A percentile compares a stretch with the other conserved stretches of the same genome.
Evolutionary conservation across 2,329 filamentous ascomycete species (phyloP).

Genomic region (Hypoxylon sp.): DNA sequence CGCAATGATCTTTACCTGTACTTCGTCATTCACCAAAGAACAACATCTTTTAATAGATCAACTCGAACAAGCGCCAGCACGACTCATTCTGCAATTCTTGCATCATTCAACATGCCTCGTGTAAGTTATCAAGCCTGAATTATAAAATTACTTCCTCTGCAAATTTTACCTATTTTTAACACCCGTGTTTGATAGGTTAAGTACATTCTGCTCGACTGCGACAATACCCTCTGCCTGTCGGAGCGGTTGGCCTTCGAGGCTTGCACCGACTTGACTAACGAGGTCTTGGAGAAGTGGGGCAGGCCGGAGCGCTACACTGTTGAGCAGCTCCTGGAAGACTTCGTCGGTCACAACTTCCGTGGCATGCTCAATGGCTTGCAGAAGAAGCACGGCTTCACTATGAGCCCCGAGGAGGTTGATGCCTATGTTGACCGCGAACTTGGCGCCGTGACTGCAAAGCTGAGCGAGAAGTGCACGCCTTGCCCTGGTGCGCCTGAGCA

Average conservation of each 20-base stretch:
- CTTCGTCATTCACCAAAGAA: slow-evolving; percentile 28
- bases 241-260: slow-evolving; percentile 82
- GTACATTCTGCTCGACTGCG: slow-evolving; percentile 70
- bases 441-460: slow-evolving; percentile 76
- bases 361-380: slow-evolving; percentile 79
- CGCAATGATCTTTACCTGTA: slow-evolving; percentile 35
- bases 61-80: slow-evolving; percentile 22
- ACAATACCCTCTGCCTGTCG: slow-evolving; percentile 84
- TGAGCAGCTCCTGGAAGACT: slow-evolving; percentile 76
- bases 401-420: slow-evolving; percentile 72
- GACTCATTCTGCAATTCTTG: slow-evolving; percentile 21
- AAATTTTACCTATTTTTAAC: slow-evolving; percentile 31
- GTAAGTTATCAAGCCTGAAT: slow-evolving; percentile 46
- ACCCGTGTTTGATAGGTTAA: slow-evolving; percentile 62
- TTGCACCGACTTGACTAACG: slow-evolving; percentile 80
- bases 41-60: slow-evolving; percentile 26
- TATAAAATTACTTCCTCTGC: slow-evolving; percentile 6
- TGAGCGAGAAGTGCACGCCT: slow-evolving; percentile 71
- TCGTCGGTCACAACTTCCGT: slow-evolving; percentile 84
- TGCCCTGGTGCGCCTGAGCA: slow-evolving; percentile 71
- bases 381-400: slow-evolving; percentile 75
- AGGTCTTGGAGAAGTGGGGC: slow-evolving; percentile 74
- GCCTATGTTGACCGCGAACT: slow-evolving; percentile 76
- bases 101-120: slow-evolving; percentile 52
- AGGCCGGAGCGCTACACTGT: slow-evolving; percentile 75